Base-by-base conservation (phyloP, 2,329 filamentous ascomycete genomes). In the Chaetomiaceae sp. region DNA sequence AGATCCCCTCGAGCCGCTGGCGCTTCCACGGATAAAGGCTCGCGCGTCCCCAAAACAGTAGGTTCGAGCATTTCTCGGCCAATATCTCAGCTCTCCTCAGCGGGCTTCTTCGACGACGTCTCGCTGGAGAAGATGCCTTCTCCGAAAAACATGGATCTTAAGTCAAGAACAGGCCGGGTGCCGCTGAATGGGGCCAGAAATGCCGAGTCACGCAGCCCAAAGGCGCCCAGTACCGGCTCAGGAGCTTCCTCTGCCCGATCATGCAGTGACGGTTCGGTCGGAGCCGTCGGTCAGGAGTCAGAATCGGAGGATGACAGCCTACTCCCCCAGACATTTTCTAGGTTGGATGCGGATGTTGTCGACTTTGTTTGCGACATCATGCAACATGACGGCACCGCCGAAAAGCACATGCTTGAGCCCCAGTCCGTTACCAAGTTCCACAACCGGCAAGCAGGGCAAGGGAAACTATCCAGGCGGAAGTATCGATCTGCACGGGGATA, bases 341-440 rank as follows among this genome's bases (percentile, higher is more conserved):
- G 67, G 2, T 69, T 87, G 3, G 76, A 77, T 52, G 70, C 79
- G 3, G 76, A 81, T 33, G 67, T 81, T 1, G 72, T 86, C 30
- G 76, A 84, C 50, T 78, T 85, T 56, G 70, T 85, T 18, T 85
- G 81, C 59, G 77, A 84, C 60, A 70, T 82, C 2, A 72, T 84
- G 14, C 75, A 82, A 61, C 73, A 80, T 48, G 81, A 85, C 58
- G 66, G 69, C 6, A 82, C 76, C 5, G 67, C 63, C 6, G 81
- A 85, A 62, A 69, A 68, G 13, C 75, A 77, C 56, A 61, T 75
- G 34, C 65, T 79, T 2, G 71, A 75, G 34, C 77, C 73, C 11
- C 62, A 66, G 21, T 61, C 64, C 1, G 58, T 75, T 6, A 58
- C 55, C 14, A 65, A 57, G 33, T 65, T 66, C 27, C 62, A 68